A percentile compares a stretch with the other conserved stretches of the same genome.
Conservation (phyloP, 495 filamentous ascomycete genomes). For the Niebla homalea region DNA sequence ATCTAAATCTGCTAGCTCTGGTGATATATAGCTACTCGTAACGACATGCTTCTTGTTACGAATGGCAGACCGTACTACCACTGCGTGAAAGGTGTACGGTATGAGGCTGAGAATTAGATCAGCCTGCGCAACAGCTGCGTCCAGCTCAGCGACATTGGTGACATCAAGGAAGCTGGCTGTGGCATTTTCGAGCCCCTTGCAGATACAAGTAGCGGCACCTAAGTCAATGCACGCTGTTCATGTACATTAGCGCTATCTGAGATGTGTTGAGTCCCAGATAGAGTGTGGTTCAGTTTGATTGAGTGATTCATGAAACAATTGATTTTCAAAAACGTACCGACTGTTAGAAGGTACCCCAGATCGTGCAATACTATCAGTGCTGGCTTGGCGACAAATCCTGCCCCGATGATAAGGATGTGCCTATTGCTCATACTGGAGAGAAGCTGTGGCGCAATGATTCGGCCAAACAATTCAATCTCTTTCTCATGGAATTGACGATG, state of each 20-base stretch:
- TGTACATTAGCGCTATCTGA: too few species aligned
- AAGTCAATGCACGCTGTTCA: constrained; percentile 3
- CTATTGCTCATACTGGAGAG: too few species aligned
- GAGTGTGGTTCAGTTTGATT: neutral
- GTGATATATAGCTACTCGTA: constrained; percentile 12
- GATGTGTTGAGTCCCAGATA: too few species aligned
- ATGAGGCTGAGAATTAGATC: constrained; percentile 7
- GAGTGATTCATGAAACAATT: neutral
- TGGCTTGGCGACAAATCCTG: constrained; percentile 3
- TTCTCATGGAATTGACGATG: too few species aligned
- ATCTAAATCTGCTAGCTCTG: constrained; percentile 9
- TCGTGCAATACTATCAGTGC: constrained; percentile 1
- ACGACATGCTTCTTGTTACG: constrained; percentile 9
- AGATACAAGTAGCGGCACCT: neutral
- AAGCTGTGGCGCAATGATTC: too few species aligned
- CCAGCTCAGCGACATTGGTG: neutral
- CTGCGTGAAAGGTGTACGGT: constrained; percentile 10
- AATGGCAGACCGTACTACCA: constrained; percentile 13
- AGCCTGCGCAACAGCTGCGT: neutral
- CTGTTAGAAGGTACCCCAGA: neutral
- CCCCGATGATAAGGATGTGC: constrained; percentile 2
- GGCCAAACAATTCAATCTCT: too few species aligned
- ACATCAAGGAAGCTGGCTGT: constrained; percentile 4
- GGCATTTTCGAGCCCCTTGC: neutral
- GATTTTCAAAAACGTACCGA: neutral